Conservation (phyloP, 2,329 filamentous ascomycete species). For the Ampelomyces quisqualis region DNA sequence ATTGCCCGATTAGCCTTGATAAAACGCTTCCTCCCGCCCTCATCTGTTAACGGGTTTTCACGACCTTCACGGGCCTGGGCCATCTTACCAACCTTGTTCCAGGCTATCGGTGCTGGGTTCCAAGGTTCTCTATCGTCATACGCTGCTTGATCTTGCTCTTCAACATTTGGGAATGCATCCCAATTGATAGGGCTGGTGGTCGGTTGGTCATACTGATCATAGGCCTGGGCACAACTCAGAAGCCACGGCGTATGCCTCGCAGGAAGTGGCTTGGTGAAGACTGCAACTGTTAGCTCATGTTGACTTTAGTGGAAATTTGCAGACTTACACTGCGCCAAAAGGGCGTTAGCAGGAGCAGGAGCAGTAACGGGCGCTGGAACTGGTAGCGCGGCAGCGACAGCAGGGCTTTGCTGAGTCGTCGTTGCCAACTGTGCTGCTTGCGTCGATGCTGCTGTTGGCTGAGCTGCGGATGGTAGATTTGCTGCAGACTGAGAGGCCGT, state of each 20-base stretch:
- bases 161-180: background rate
- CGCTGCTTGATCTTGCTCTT: background rate
- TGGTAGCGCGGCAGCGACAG: too few relatives aligned
- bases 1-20: slow-evolving; percentile 8
- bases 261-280: background rate
- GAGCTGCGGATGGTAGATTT: too few relatives aligned
- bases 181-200: background rate
- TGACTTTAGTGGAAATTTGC: too few relatives aligned
- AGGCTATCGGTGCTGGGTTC: background rate
- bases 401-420: too few relatives aligned
- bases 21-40: slow-evolving; percentile 15
- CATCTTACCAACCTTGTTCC: background rate
- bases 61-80: background rate
- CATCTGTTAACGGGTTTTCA: background rate
- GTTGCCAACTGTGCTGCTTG: too few relatives aligned
- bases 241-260: background rate
- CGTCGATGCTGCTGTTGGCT: too few relatives aligned
- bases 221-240: background rate
- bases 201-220: background rate
- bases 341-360: too few relatives aligned
- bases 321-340: too few relatives aligned
- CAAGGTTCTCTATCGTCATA: background rate
- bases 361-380: too few relatives aligned
- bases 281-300: background rate
- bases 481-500: too few relatives aligned